Conservation (phyloP, 805 yeast species). For the Pichia rugopelliculosa region DNA sequence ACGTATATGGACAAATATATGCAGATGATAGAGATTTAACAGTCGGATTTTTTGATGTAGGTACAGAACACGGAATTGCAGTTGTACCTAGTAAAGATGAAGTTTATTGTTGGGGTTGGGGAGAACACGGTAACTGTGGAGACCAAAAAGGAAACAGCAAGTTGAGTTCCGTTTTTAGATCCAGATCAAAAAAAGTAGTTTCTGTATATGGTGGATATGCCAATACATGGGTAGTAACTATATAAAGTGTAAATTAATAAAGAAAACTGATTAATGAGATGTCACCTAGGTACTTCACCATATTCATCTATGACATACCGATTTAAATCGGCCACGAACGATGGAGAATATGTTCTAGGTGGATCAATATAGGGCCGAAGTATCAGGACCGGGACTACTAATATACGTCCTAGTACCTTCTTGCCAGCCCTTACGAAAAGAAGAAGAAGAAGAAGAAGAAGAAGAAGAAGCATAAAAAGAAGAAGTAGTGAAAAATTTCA, state of each 20-base stretch:
- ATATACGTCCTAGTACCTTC: conserved; percentile 8
- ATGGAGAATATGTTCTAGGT: conserved; percentile 80
- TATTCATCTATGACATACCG: conserved; percentile 50
- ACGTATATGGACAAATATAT: conserved; percentile 63
- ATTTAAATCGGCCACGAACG: conserved; percentile 33
- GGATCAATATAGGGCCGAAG: conserved; percentile 54
- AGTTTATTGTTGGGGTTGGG: conserved; percentile 94
- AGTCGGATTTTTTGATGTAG: conserved; percentile 33
- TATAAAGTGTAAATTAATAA: neutral
- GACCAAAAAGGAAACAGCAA: conserved; percentile 17
- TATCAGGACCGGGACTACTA: conserved; percentile 32
- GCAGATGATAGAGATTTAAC: conserved; percentile 8
- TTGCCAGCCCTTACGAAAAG: conserved; percentile 4
- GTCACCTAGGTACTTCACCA: conserved; percentile 77
- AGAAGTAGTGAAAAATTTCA: neutral
- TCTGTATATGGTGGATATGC: conserved; percentile 59
- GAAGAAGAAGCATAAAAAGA: neutral
- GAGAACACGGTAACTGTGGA: conserved; percentile 97
- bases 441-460: neutral
- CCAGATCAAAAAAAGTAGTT: conserved; percentile 17
- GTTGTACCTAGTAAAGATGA: conserved; percentile 17
- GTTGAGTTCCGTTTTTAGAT: conserved; percentile 32
- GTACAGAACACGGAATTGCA: conserved; percentile 83
- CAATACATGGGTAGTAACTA: conserved; percentile 46
- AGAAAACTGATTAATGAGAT: conserved; percentile 25